Evolutionary conservation across 139 green algal genomes (phyloP), one percentile per base, ranked within the genome.

Genomic region (Trebouxia sp.): DNA sequence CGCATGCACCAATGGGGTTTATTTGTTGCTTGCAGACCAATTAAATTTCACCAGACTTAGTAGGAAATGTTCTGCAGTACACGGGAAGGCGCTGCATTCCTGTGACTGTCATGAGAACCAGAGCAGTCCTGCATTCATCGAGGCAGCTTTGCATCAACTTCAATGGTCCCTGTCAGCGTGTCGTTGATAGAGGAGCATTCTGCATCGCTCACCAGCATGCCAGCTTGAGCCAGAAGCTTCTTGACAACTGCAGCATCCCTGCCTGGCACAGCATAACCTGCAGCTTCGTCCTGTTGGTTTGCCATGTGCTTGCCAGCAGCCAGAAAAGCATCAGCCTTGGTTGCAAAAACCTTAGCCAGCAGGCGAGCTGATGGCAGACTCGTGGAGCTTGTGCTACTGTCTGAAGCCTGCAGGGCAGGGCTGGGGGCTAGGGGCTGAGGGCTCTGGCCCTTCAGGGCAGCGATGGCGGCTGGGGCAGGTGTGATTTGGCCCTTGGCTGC

Each of bases 181-280:
- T 9, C 14, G 28, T 12, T 22, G 65, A 8, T 39, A 28, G 8
- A 48, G 30, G 9, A 26, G 10, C 30, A 1, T 11, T 55, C n/a
- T n/a, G n/a, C n/a, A n/a, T n/a, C n/a, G n/a, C n/a, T n/a, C n/a
- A 76, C 67, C 67, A 50, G 67, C 38, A 76, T 50, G 39, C 39
- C 39, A 50, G 67, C 67, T 20, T 76, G 38, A 10, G 39, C 37
- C 37, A 76, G 38, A 24, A 55, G 37, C 38, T 55, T 37, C 67
- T 76, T 76, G 6, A 76, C 67, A 32, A 35, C 67, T 53, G 39
- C 38, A 50, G 67, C 67, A 14, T 35, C 67, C 67, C 26, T 76
- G 17, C 67, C 67, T 30, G 67, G 67, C 67, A 76, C 28, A 17
- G 67, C 41, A 50, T 39, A 50, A 14, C 24, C 38, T 11, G 67